Evolutionary conservation across 306 rosid genomes (phyloP), one percentile per base, ranked within the genome.

Genomic region (Prinsepia uniflora): DNA sequence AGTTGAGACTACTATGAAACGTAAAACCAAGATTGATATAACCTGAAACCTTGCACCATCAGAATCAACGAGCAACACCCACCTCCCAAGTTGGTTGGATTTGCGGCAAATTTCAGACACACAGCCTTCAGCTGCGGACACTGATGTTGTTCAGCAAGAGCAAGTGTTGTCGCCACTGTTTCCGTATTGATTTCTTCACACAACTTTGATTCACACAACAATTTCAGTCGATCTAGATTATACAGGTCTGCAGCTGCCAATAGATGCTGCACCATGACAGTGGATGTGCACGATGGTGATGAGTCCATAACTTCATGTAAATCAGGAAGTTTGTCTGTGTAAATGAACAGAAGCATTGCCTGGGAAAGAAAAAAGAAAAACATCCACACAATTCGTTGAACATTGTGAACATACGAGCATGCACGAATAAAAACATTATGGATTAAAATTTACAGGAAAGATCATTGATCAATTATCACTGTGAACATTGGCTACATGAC

Each of bases 281-380:
- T 80, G 78, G 47, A 71, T 14, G 96, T 78, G 86, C 96, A 89
- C 69, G 80, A 42, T 43, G 79, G 74, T 63, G 65, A 62, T 54
- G 88, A 81, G 68, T 85, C 90, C 86, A 80, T 87, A 64, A 86
- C 86, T 54, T 89, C 96, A 8, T 68, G 79, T 22, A 81, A 77
- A 22, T 78, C 83, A 43, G 92, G 96, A 76, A 89, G 88, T 64
- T 70, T 83, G 87, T 89, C 96, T 0, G 87, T 54, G 78, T 89
- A 89, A 64, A 89, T 80, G 79, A 83, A 89, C 72, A 85, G 84
- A 81, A 89, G 96, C 96, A 89, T 89, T 36, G 96, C 96, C 96
- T 89, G 87, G 68, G 52, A 78, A 79, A 61, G 22, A 69, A 41
- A 69, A 22, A 13, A 15, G 65, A 62, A 68, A 79, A 67, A 69